phyloP scores from a whole-genome alignment of 441 rosid genomes.

The Erysimum cheiri region DNA sequence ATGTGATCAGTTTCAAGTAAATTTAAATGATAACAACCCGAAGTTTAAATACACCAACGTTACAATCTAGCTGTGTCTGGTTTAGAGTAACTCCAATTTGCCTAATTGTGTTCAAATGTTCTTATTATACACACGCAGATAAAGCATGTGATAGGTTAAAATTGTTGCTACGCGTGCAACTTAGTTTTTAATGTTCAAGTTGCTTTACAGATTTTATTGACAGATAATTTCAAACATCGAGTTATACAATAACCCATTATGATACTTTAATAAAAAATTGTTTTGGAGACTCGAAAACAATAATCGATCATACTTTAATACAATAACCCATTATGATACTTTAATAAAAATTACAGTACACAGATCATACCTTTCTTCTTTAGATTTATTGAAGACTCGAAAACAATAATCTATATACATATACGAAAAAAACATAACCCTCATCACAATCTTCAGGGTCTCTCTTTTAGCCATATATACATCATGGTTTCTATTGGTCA shows the following conservation, averaged over 20 bases:
- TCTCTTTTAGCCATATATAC: not conserved
- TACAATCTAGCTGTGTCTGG: conserved; percentile 5
- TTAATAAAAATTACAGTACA: not conserved
- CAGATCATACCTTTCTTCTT: conserved; percentile 2
- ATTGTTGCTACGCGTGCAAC: conserved; percentile 40
- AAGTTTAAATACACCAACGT: not conserved
- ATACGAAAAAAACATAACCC: not conserved
- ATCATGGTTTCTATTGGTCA: not conserved
- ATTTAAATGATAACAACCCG: not conserved
- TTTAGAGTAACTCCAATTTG: conserved; percentile 8
- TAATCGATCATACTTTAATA: no score
- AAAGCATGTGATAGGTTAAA: conserved; percentile 27
- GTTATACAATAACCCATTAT: not conserved
- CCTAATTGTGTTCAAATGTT: conserved; percentile 11
- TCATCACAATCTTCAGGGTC: conserved; percentile 1
- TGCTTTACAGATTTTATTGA: conserved; percentile 28
- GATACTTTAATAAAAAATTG: conserved; percentile 1
- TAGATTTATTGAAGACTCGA: conserved; percentile 6
- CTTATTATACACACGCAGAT: not conserved
- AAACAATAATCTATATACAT: not conserved
- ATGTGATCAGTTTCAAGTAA: conserved; percentile 13
- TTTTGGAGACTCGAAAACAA: no score
- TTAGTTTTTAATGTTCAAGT: conserved; percentile 28
- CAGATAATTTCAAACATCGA: conserved; percentile 11
- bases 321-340: conserved; percentile 1